A percentile compares a stretch with the other conserved stretches of the same genome.
These are phyloP conservation scores for Sicyos edulis DNA, from an alignment of 306 rosid genomes.

Conservation along the genomic window DNA sequence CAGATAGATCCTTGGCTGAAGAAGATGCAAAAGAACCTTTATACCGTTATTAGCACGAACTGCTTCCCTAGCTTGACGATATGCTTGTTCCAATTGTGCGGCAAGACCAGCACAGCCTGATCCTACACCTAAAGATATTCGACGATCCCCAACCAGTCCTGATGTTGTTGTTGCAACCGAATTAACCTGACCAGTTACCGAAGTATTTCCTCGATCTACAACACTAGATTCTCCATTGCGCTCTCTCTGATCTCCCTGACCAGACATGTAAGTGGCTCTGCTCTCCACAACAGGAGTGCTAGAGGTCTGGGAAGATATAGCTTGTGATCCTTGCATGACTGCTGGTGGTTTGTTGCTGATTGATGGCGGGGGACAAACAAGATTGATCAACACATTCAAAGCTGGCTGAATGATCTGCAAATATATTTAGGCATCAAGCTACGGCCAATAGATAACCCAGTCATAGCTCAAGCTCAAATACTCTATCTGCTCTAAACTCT, in stretches of 20 bases:
- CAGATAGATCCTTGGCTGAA: constrained; percentile 80
- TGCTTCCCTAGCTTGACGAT: constrained; percentile 90
- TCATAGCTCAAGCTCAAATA: neutral
- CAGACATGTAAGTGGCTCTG: constrained; percentile 41
- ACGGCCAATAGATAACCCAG: neutral
- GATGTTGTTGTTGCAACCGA: constrained; percentile 58
- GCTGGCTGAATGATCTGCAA: constrained; percentile 96
- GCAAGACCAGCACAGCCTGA: constrained; percentile 97
- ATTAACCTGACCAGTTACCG: constrained; percentile 31
- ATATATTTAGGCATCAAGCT: constrained; percentile 19
- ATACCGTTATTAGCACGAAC: constrained; percentile 90
- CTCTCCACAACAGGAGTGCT: constrained; percentile 33
- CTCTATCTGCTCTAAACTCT: constrained; percentile 8
- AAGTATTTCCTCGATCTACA: constrained; percentile 45
- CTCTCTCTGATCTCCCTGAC: constrained; percentile 63
- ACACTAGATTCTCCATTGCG: constrained; percentile 56
- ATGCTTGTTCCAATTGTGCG: constrained; percentile 76
- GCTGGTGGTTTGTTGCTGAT: constrained; percentile 76
- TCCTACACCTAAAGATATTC: constrained; percentile 88
- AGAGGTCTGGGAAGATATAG: constrained; percentile 48
- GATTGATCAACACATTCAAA: constrained; percentile 81
- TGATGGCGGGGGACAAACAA: constrained; percentile 97
- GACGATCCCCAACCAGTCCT: constrained; percentile 89
- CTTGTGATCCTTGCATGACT: constrained; percentile 55
- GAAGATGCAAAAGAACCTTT: constrained; percentile 89